Base-by-base conservation (phyloP, 2,329 filamentous ascomycete species). In the Diaporthe caulivora region DNA sequence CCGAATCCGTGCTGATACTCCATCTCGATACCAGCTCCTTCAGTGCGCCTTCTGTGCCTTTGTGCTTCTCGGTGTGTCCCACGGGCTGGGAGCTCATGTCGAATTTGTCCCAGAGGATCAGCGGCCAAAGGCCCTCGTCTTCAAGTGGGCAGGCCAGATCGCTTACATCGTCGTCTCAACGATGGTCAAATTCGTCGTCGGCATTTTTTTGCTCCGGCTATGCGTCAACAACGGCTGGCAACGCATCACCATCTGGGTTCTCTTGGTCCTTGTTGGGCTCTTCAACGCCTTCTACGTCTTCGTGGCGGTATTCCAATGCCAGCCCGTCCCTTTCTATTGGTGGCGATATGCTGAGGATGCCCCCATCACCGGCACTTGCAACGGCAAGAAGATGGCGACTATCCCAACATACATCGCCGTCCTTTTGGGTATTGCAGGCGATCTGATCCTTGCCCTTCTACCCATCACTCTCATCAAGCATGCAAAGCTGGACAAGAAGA, bases 201-300 rank as follows among this genome's bases (percentile, higher is more conserved):
- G 81, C 53, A 76, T 84, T 62, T 83, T 85, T 72, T 78, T 85
- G 21, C 72, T 84, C n/a, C 81, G 83, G 34, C 82, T 85, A 42
- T 81, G 80, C 76, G 75, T 80, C 72, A 68, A 76, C 74, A 44
- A 76, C 26, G 72, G 71, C 31, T 81, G 81, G 76, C 82, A 84
- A 65, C 81, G 77, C 60, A 72, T 79, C 15, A 80, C 82, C 44
- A 83, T 85, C 49, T 82, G 78, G 73, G 74, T 72, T 2, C 77
- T 81, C 13, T 73, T 84, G 21, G 55, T 78, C 11, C 74, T 81
- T 24, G 79, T 81, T 21, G 78, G 81, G 42, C 44, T 81, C 11
- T 84, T 80, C 76, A 79, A 80, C 73, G 58, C 79, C 31, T 80
- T 82, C 70, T 85, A 81, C 76, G 78, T 81, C 73, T 80, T 85